Evolutionary conservation across 345 rosid genomes (phyloP).

Genomic region (Hevea brasiliensis): DNA sequence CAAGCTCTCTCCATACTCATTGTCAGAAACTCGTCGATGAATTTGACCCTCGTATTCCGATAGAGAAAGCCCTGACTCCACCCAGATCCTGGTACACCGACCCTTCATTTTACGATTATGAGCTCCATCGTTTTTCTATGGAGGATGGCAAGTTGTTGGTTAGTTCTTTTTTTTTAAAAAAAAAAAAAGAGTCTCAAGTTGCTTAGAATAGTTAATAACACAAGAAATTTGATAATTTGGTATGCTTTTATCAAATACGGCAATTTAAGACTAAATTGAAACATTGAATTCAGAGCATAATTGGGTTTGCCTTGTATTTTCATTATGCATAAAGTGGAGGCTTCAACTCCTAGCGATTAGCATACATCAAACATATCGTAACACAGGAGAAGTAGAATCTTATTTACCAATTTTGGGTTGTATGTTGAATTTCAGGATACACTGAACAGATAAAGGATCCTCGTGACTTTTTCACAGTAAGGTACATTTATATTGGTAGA

Average conservation of each 20-base stretch:
- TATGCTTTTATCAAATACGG: too few species aligned
- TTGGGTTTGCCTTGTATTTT: neutral
- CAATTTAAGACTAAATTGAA: too few species aligned
- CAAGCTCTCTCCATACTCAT: neutral
- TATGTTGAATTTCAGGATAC: conserved; percentile 45
- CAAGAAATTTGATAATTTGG: too few species aligned
- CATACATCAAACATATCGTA: too few species aligned
- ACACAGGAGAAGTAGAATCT: too few species aligned
- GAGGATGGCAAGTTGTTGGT: conserved; percentile 93
- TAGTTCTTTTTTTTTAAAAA: conserved; percentile 19
- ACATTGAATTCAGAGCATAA: too few species aligned
- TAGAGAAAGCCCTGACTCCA: conserved; percentile 72
- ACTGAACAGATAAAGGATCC: conserved; percentile 65
- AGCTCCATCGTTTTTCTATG: conserved; percentile 67
- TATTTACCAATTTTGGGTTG: neutral
- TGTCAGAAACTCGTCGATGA: conserved; percentile 34
- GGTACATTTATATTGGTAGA: conserved; percentile 35
- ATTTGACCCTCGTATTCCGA: conserved; percentile 62
- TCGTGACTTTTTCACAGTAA: conserved; percentile 75
- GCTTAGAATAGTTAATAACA: too few species aligned
- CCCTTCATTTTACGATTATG: conserved; percentile 50
- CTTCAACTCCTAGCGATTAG: too few species aligned
- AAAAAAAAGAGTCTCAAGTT: too few species aligned
- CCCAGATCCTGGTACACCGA: conserved; percentile 91
- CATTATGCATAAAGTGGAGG: too few species aligned